Evolutionary conservation across 2,329 filamentous ascomycete species (phyloP).

Genomic region (Lomentospora prolificans): DNA sequence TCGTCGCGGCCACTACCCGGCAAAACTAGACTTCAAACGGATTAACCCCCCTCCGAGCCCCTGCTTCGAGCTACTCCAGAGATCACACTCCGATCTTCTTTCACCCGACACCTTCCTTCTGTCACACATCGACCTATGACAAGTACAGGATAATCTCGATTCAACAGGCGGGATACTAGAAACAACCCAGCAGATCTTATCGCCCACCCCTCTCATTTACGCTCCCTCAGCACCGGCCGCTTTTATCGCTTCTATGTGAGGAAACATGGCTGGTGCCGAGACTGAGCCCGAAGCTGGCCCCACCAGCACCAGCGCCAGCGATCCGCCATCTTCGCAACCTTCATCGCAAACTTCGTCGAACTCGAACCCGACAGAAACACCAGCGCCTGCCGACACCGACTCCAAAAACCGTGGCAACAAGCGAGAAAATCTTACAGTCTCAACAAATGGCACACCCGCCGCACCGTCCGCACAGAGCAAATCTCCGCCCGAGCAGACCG

Average conservation of each 20-base stretch:
- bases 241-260: slow-evolving; percentile 1
- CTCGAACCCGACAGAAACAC: not conserved
- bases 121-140: not conserved
- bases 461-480: not conserved
- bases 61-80: not conserved
- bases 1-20: not conserved
- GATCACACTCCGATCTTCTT: slow-evolving; percentile 3
- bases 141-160: not conserved
- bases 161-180: not conserved
- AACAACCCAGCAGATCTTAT: not conserved
- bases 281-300: slow-evolving; percentile 4
- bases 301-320: not conserved
- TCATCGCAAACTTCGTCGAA: not conserved
- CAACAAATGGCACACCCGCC: slow-evolving; percentile 3
- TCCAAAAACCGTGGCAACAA: not conserved
- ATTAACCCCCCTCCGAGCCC: not conserved
- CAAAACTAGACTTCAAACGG: slow-evolving; percentile 2
- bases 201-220: not conserved
- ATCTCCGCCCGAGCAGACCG: not conserved
- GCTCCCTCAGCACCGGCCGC: not conserved
- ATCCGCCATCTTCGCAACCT: not conserved
- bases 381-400: not conserved
- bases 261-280: slow-evolving; percentile 7
- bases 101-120: not conserved
- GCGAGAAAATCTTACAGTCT: not conserved